These are phyloP conservation scores for Carpinus fangiana DNA, from an alignment of 306 rosid genomes.

Conservation along the genomic window DNA sequence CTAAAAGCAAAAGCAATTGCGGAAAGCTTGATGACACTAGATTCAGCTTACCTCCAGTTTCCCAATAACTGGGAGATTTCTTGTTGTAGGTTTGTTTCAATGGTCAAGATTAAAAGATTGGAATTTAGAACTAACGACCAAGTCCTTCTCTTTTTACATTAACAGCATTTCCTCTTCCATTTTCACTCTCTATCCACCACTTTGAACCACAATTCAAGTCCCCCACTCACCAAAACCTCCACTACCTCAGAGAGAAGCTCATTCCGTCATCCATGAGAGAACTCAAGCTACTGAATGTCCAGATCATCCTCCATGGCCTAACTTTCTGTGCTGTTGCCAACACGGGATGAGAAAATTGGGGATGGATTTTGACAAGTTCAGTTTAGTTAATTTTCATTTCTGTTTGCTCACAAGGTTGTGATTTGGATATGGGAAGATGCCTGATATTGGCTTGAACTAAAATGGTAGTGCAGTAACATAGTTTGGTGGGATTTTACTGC, in stretches of 20 bases:
- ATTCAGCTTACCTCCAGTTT: not conserved
- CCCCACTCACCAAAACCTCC: conserved; percentile 54
- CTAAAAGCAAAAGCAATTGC: not conserved
- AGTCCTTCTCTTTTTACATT: conserved; percentile 22
- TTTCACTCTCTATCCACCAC: conserved; percentile 20
- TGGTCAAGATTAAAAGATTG: too few relatives aligned
- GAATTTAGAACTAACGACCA: not conserved
- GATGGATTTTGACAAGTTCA: conserved; percentile 53
- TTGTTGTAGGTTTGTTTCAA: too few relatives aligned
- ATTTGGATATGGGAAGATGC: conserved; percentile 52
- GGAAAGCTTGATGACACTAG: not conserved
- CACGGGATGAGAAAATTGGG: conserved; percentile 45
- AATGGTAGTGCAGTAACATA: too few relatives aligned
- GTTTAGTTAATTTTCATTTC: conserved; percentile 68
- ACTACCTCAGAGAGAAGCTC: conserved; percentile 48
- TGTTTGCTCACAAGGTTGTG: conserved; percentile 51
- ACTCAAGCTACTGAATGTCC: conserved; percentile 63
- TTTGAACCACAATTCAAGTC: conserved; percentile 41
- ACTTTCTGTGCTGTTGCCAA: conserved; percentile 34
- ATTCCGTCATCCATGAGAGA: conserved; percentile 38
- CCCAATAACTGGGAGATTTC: too few relatives aligned
- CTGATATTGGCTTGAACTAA: conserved; percentile 41
- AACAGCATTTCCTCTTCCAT: conserved; percentile 11
- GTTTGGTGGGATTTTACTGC: too few relatives aligned
- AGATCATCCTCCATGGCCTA: conserved; percentile 53